phyloP scores from a whole-genome alignment of 805 yeast species.

The Jamesozyma lodderae region DNA sequence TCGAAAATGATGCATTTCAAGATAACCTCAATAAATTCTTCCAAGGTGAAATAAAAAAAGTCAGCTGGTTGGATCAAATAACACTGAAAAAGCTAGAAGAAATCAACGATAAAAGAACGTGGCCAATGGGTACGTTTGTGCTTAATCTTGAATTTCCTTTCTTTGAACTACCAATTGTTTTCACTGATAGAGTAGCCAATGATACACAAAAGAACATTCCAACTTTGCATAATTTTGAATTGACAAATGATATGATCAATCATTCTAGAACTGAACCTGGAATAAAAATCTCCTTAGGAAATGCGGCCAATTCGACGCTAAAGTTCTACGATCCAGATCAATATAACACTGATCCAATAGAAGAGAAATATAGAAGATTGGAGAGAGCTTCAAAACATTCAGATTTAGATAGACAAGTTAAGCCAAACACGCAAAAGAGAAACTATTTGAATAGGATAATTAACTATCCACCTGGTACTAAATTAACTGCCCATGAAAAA shows the following conservation, averaged over 20 bases:
- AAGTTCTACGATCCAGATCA: conserved; percentile 64
- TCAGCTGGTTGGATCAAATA: conserved; percentile 69
- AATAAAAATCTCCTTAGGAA: conserved; percentile 19
- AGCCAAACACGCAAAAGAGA: conserved; percentile 78
- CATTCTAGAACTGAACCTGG: conserved; percentile 26
- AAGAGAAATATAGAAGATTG: conserved; percentile 71
- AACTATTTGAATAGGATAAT: conserved; percentile 64
- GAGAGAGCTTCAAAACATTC: conserved; percentile 77
- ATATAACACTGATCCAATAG: conserved; percentile 69
- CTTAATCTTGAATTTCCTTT: conserved; percentile 50
- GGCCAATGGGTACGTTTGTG: conserved; percentile 26
- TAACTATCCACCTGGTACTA: conserved; percentile 74
- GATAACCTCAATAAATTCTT: conserved; percentile 51
- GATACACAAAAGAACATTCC: conserved; percentile 27
- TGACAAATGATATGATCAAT: conserved; percentile 23
- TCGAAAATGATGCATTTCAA: conserved; percentile 35
- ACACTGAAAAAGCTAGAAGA: conserved; percentile 43
- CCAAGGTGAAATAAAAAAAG: conserved; percentile 50
- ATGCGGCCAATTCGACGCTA: conserved; percentile 25
- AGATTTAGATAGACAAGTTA: conserved; percentile 70
- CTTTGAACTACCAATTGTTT: conserved; percentile 66
- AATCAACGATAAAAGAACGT: conserved; percentile 13
- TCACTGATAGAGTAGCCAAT: conserved; percentile 44
- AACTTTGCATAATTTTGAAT: conserved; percentile 38
- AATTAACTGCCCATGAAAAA: conserved; percentile 71